These are phyloP conservation scores for Annulohypoxylon maeteangense DNA, from an alignment of 495 filamentous ascomycete species.

Conservation along the genomic window DNA sequence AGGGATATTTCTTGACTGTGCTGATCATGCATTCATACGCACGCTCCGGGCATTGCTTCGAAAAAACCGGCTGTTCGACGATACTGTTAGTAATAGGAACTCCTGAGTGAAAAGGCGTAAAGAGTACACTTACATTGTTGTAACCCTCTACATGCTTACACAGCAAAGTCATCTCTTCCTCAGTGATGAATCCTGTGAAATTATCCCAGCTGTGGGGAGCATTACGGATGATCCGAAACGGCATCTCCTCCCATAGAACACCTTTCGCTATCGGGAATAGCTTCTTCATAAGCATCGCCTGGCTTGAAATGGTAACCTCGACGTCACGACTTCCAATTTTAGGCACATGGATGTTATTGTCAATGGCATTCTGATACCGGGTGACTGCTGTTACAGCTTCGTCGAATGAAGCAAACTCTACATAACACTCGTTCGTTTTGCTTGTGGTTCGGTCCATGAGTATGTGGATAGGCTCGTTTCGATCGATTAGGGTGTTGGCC, in stretches of 20 bases:
- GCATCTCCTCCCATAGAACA: slow-evolving; percentile 65
- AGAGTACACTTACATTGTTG: slow-evolving; percentile 28
- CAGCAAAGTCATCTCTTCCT: slow-evolving; percentile 75
- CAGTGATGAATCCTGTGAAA: slow-evolving; percentile 75
- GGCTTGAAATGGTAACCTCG: slow-evolving; percentile 68
- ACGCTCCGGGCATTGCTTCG: slow-evolving; percentile 72
- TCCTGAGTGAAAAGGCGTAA: not conserved
- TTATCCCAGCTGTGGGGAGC: slow-evolving; percentile 65
- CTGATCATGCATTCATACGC: slow-evolving; percentile 80
- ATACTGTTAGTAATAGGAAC: slow-evolving; percentile 19
- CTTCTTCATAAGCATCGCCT: slow-evolving; percentile 69
- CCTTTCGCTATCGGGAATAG: slow-evolving; percentile 76
- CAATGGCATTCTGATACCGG: slow-evolving; percentile 52
- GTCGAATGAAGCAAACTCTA: slow-evolving; percentile 67
- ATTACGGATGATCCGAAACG: slow-evolving; percentile 52
- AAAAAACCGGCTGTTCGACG: slow-evolving; percentile 68
- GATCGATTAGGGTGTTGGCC: slow-evolving; percentile 65
- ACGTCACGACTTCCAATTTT: slow-evolving; percentile 74
- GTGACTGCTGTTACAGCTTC: slow-evolving; percentile 67
- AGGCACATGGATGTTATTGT: slow-evolving; percentile 53
- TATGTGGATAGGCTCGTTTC: slow-evolving; percentile 75
- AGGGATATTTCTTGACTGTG: slow-evolving; percentile 80
- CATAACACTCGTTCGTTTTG: slow-evolving; percentile 81
- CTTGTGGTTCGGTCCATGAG: slow-evolving; percentile 83
- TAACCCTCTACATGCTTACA: slow-evolving; percentile 69